These are phyloP conservation scores for Exophiala sp. DNA, from an alignment of 2,329 filamentous ascomycete genomes.

Conservation along the genomic window DNA sequence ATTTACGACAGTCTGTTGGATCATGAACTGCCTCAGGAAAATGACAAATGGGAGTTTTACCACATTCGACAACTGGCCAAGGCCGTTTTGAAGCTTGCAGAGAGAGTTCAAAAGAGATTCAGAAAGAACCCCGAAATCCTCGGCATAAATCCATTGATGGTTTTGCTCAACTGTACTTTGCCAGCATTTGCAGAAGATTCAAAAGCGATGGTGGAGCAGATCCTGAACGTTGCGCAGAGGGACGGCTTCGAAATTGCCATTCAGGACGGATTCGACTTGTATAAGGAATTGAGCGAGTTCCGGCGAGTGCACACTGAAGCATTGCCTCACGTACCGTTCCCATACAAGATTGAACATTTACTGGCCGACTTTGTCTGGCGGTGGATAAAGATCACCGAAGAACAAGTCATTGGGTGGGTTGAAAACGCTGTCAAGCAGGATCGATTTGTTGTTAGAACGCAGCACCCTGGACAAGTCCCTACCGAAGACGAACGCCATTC, in stretches of 20 bases:
- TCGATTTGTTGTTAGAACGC: slow-evolving; percentile 67
- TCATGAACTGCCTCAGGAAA: slow-evolving; percentile 69
- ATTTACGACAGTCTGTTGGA: slow-evolving; percentile 75
- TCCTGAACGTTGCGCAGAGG: slow-evolving; percentile 66
- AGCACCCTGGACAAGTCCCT: slow-evolving; percentile 57
- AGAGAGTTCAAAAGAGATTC: slow-evolving; percentile 89
- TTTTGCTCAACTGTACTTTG: slow-evolving; percentile 75
- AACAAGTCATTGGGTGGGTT: slow-evolving; percentile 73
- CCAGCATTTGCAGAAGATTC: slow-evolving; percentile 88
- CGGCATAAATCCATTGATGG: slow-evolving; percentile 63
- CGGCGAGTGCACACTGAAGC: slow-evolving; percentile 71
- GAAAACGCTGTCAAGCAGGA: slow-evolving; percentile 89
- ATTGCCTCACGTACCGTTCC: slow-evolving; percentile 67
- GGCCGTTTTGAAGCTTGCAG: slow-evolving; percentile 73
- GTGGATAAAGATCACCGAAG: slow-evolving; percentile 79
- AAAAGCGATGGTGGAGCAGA: slow-evolving; percentile 72
- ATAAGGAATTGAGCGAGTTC: slow-evolving; percentile 79
- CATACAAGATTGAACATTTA: slow-evolving; percentile 78
- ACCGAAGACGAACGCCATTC: slow-evolving; percentile 83
- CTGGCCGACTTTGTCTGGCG: slow-evolving; percentile 92
- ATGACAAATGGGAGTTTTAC: slow-evolving; percentile 81
- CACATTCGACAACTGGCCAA: slow-evolving; percentile 87
- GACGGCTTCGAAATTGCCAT: slow-evolving; percentile 71
- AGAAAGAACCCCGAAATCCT: slow-evolving; percentile 80
- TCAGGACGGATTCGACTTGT: slow-evolving; percentile 89